These are phyloP conservation scores for Acer campestre DNA, from an alignment of 345 rosid species.

Conservation along the genomic window DNA sequence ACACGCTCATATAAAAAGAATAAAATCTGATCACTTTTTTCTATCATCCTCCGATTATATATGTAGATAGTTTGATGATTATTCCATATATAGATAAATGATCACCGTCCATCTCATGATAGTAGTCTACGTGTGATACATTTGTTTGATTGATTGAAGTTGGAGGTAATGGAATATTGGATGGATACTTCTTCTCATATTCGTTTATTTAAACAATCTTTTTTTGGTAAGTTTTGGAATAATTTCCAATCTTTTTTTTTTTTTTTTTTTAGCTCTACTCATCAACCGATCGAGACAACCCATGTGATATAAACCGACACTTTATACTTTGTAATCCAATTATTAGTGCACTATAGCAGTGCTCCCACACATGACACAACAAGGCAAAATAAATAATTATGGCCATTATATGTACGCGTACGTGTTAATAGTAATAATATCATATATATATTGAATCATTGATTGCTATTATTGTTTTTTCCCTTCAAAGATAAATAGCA, in stretches of 20 bases:
- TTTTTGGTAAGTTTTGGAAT: background rate
- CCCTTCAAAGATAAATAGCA: background rate
- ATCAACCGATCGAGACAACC: slow-evolving; percentile 8
- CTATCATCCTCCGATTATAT: background rate
- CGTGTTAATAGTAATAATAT: background rate
- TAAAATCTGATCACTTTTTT: background rate
- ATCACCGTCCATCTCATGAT: slow-evolving; percentile 17
- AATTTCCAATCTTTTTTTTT: background rate
- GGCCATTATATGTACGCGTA: too few species aligned
- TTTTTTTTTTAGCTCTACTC: background rate
- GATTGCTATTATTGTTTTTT: background rate
- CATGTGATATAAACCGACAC: slow-evolving; percentile 19
- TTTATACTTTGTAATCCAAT: slow-evolving; percentile 9
- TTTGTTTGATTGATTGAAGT: background rate
- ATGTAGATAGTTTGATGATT: background rate
- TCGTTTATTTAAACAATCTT: slow-evolving; percentile 7
- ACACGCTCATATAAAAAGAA: background rate
- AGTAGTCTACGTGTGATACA: background rate
- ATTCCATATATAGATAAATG: background rate
- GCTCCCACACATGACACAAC: slow-evolving; percentile 2
- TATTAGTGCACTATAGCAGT: background rate
- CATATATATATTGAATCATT: too few species aligned
- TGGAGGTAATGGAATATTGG: background rate
- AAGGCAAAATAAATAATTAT: background rate
- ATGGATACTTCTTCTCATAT: background rate